phyloP scores from a whole-genome alignment of 257 asterid species.

The Solanum piurae region DNA sequence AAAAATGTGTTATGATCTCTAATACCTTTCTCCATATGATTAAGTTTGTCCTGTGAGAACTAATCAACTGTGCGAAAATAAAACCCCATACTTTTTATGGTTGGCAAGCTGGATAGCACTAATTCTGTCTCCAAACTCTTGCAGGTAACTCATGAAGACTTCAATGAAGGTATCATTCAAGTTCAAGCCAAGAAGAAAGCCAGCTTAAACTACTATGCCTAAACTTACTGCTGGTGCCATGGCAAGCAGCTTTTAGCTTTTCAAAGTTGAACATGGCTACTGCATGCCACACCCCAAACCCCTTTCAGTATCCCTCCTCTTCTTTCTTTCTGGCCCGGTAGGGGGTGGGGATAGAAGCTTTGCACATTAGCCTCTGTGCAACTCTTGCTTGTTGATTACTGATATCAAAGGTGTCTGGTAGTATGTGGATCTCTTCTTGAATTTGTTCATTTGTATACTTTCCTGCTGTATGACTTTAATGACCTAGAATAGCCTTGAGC shows the following conservation, averaged over 20 bases:
- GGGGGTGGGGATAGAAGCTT: not conserved
- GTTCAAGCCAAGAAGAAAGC: constrained; percentile 94
- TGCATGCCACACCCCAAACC: not conserved
- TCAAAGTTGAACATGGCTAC: not conserved
- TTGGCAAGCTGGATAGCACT: not conserved
- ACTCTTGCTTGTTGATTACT: not conserved
- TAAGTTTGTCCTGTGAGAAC: not conserved
- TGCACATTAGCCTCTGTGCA: not conserved
- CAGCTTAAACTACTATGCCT: constrained; percentile 77
- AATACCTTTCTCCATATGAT: not conserved
- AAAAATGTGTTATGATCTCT: not conserved
- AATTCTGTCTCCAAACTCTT: not conserved
- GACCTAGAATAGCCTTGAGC: not conserved
- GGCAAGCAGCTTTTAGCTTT: not conserved
- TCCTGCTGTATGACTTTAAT: not conserved
- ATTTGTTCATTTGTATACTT: not conserved
- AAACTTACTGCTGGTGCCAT: constrained; percentile 2
- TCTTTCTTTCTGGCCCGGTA: not conserved
- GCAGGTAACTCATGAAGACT: constrained; percentile 93
- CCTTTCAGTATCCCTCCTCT: not conserved
- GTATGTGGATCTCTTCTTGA: not conserved
- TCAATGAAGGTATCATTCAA: constrained; percentile 91
- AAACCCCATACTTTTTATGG: not conserved
- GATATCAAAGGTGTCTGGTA: not conserved
- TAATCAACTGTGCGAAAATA: not conserved